Base-by-base conservation (phyloP, 805 yeast species). In the Dipodascus albidus region DNA sequence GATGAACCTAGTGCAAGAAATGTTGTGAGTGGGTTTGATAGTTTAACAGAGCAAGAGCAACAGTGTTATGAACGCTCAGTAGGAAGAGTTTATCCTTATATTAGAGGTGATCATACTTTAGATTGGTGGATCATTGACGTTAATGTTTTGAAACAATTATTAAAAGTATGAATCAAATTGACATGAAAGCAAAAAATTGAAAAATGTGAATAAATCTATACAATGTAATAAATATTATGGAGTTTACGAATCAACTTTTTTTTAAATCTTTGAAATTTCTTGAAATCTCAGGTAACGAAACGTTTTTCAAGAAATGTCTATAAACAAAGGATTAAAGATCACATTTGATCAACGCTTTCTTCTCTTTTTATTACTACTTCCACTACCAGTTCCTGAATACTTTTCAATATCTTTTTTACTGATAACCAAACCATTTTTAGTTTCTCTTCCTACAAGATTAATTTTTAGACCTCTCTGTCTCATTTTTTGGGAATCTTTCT, bases 391-490 rank as follows among this genome's bases (percentile, higher is more conserved):
- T 38, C 44, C 44, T 4, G 44, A 38, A 17, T 38, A 38, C 44
- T 38, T 38, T 17, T 38, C 83, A 50, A 88, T 81, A 50, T 88
- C 96, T 17, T 67, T 69, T 57, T 80, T 78, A 14, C 87, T 78
- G 21, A 89, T 77, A 17, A 82, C 75, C 57, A 90, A 70, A 1
- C 97, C 97, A 59, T 87, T 83, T 57, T 84, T 73, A 0, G 96
- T 88, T 24, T 81, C 77, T 64, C 74, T 78, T 19, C 97, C 97
- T 35, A 89, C 79, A 31, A 82, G 75, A 58, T 83, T 74, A 56
- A 91, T 83, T 67, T 82, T 79, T 58, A 91, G 74, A 2, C 97
- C 98, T 57, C 87, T 77, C 59, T 86, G 85, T 64, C 96, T 76
- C 52, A 67, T 62, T 51, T 73, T 67, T 31, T 65, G 68, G n/a